Evolutionary conservation across 225 moss, liverwort and hornwort species (phyloP), one percentile per base, ranked within the genome.

Genomic region (Anthoceros angustus): DNA sequence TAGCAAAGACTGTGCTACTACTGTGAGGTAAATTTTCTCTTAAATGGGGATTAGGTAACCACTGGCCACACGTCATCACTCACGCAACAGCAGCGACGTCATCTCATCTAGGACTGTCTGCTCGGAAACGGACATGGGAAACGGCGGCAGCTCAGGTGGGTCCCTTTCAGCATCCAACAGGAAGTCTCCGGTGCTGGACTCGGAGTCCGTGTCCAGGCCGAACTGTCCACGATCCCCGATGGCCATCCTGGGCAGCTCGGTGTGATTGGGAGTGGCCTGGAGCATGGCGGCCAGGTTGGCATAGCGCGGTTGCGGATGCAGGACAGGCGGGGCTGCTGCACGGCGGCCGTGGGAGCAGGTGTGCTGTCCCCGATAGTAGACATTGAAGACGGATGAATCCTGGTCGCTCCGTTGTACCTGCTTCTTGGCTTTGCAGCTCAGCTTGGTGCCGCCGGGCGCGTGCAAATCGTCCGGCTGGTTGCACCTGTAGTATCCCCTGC

Each of bases 401-500:
- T 55, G n/a, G n/a, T 55, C 55, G 55, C 18, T 55, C n/a, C 55
- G 55, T 15, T 55, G 55, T 11, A 55, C 55, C 8, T 55, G 18
- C 55, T 55, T 55, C 55, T 5, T 9, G 14, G 10, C 55, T 55
- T 55, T 55, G 55, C 55, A 55, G 55, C 0, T 18, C 55, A 55
- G n/a, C 4, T 55, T 55, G 7, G 18, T 55, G 10, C 23, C 55
- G 0, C 7, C 14, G 7, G 55, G 5, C n/a, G 16, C 23, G 0
- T 0, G 7, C 23, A 5, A 18, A 7, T 55, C 55, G 14, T 55
- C n/a, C 12, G 23, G 8, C 6, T 23, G n/a, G 14, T 23, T 20
- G 55, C 55, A 55, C 23, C 55, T 55, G 55, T 55, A 55, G 55
- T 55, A 55, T 5, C 55, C 18, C 55, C 55, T 55, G 55, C 55